Percentiles rank a stretch among this genome's conserved stretches.
Conservation (phyloP, 768 basidiomycete genomes). For the Solioccasus polychromus region DNA sequence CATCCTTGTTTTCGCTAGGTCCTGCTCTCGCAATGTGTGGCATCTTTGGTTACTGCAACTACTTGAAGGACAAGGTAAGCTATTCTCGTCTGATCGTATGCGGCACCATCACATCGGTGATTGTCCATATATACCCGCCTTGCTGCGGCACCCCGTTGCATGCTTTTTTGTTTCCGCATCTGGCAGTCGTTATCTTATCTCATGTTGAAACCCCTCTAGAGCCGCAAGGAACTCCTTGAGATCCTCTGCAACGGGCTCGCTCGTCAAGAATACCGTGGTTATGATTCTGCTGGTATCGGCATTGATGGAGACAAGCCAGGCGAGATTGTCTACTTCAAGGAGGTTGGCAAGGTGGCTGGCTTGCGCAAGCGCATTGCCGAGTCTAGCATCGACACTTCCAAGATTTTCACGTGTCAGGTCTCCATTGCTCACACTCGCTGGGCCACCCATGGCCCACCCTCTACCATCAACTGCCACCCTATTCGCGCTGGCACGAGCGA, state of each 20-base stretch:
- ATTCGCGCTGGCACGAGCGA: slow-evolving; percentile 74
- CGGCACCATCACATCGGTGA: no score
- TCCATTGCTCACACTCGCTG: slow-evolving; percentile 99
- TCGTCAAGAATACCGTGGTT: slow-evolving; percentile 96
- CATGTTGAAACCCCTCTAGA: slow-evolving; percentile 40
- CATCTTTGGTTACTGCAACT: slow-evolving; percentile 96
- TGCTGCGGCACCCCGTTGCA: no score
- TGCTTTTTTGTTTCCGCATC: no score
- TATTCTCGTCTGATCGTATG: not conserved
- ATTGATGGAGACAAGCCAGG: slow-evolving; percentile 89
- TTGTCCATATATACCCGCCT: no score
- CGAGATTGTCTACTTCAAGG: slow-evolving; percentile 84
- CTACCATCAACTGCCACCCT: slow-evolving; percentile 90
- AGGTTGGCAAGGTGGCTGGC: slow-evolving; percentile 95
- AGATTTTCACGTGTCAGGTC: slow-evolving; percentile 80
- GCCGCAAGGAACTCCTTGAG: slow-evolving; percentile 88
- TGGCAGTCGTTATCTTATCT: not conserved
- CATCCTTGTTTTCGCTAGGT: slow-evolving; percentile 1
- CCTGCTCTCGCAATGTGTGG: slow-evolving; percentile 67
- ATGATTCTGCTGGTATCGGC: slow-evolving; percentile 90
- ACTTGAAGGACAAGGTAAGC: slow-evolving; percentile 87
- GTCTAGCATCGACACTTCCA: slow-evolving; percentile 67
- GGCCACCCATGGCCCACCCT: slow-evolving; percentile 96
- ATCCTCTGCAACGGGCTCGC: slow-evolving; percentile 88
- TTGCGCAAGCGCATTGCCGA: slow-evolving; percentile 85